phyloP scores from a whole-genome alignment of 352 stramenopile species.

The Phytopythium cucurbitacearum region DNA sequence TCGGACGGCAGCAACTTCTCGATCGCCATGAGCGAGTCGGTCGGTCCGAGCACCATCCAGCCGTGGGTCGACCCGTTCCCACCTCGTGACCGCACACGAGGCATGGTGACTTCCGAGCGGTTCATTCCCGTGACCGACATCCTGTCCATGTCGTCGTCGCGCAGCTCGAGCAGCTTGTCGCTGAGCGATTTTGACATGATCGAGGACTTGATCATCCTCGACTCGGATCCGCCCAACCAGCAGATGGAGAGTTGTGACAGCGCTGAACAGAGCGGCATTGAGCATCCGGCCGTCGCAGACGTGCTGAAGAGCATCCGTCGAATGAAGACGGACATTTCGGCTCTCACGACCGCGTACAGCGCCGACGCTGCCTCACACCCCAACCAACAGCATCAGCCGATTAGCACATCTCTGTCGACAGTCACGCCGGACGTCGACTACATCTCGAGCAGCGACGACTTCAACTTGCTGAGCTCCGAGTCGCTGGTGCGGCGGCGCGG shows the following conservation, averaged over 20 bases:
- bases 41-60: neutral
- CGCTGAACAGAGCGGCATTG: conserved; percentile 4
- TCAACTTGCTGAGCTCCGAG: conserved; percentile 49
- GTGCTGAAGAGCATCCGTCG: conserved; percentile 45
- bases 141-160: conserved; percentile 16
- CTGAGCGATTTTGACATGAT: conserved; percentile 61
- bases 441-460: conserved; percentile 46
- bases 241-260: conserved; percentile 4
- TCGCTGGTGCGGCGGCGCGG: conserved; percentile 23
- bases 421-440: conserved; percentile 42
- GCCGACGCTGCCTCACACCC: neutral
- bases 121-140: too few relatives aligned
- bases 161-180: conserved; percentile 50
- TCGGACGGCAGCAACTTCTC: conserved; percentile 53
- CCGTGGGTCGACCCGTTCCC: neutral
- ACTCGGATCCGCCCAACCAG: conserved; percentile 15
- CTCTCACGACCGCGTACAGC: conserved; percentile 14
- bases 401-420: neutral
- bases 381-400: neutral
- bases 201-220: conserved; percentile 24
- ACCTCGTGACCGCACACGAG: too few relatives aligned
- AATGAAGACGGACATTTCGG: conserved; percentile 48
- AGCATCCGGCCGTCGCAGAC: conserved; percentile 16
- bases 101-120: conserved; percentile 1
- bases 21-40: conserved; percentile 36